Evolutionary conservation across 305 asterid species (phyloP).

Genomic region (Fraxinus angustifolia): DNA sequence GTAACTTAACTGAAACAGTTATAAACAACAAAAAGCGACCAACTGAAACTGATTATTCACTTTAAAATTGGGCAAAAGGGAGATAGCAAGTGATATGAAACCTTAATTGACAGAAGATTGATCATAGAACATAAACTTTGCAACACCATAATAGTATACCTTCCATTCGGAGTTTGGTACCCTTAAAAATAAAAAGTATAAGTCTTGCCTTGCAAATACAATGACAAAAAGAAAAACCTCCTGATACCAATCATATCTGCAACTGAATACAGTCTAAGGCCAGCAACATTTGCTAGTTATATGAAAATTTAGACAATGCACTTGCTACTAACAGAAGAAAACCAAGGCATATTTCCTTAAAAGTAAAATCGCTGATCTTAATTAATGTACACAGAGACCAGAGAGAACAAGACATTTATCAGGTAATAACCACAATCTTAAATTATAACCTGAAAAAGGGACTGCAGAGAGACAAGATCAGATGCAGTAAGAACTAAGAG

Average conservation of each 20-base stretch:
- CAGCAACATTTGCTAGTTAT: not conserved
- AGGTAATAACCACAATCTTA: not conserved
- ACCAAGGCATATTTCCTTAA: not conserved
- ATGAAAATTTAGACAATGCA: not conserved
- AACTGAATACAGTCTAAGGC: not conserved
- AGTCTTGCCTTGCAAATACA: not conserved
- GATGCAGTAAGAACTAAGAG: constrained; percentile 13
- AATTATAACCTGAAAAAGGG: not conserved
- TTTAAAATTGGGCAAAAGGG: not conserved
- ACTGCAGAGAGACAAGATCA: not conserved
- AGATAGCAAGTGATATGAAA: not conserved
- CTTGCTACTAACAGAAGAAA: not conserved
- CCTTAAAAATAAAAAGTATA: not conserved
- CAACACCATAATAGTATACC: not conserved
- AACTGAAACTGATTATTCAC: not conserved
- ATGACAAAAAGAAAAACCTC: not conserved
- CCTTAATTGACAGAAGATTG: not conserved
- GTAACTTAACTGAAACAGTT: not conserved
- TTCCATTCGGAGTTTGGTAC: not conserved
- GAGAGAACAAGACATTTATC: not conserved
- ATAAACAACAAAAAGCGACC: not conserved
- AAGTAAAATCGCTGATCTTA: not conserved
- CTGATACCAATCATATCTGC: constrained; percentile 6
- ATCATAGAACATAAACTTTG: not conserved
- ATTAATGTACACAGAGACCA: not conserved